Evolutionary conservation across 768 basidiomycete species (phyloP).

Genomic region (Cyathus striatus): DNA sequence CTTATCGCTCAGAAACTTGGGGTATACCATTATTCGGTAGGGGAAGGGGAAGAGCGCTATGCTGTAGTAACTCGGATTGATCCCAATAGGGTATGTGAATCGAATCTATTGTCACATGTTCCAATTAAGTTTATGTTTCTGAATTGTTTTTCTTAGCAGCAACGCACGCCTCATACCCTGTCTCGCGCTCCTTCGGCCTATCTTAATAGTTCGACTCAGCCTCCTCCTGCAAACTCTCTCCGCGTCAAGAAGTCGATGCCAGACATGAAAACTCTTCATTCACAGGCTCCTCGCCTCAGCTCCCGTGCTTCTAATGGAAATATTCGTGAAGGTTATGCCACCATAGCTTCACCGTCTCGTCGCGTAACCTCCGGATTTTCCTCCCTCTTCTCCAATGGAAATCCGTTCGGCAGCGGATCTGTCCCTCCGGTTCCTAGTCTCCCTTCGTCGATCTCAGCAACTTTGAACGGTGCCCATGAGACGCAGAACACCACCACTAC

Average conservation of each 20-base stretch:
- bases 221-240: conserved; percentile 48
- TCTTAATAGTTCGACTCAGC: conserved; percentile 49
- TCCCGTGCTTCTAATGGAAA: conserved; percentile 86
- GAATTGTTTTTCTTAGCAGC: conserved; percentile 28
- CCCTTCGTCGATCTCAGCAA: conserved; percentile 46
- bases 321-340: conserved; percentile 82
- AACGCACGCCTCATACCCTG: conserved; percentile 55
- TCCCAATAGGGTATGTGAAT: conserved; percentile 70
- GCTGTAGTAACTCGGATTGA: conserved; percentile 93
- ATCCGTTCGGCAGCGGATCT: conserved; percentile 35
- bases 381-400: conserved; percentile 60
- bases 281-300: conserved; percentile 71
- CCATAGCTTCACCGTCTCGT: conserved; percentile 78
- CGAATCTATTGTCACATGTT: conserved; percentile 8
- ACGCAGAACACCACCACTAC: conserved; percentile 20
- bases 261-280: conserved; percentile 85
- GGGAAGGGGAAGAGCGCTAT: conserved; percentile 88
- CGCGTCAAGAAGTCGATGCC: conserved; percentile 99
- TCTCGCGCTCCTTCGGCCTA: conserved; percentile 82
- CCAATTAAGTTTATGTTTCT: conserved; percentile 6
- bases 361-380: conserved; percentile 69
- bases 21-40: conserved; percentile 90
- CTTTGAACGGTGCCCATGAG: conserved; percentile 41
- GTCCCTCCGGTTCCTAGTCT: conserved; percentile 80
- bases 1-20: conserved; percentile 95